Conservation (phyloP, 2,329 filamentous ascomycete species). For the Xylaria sp. region DNA sequence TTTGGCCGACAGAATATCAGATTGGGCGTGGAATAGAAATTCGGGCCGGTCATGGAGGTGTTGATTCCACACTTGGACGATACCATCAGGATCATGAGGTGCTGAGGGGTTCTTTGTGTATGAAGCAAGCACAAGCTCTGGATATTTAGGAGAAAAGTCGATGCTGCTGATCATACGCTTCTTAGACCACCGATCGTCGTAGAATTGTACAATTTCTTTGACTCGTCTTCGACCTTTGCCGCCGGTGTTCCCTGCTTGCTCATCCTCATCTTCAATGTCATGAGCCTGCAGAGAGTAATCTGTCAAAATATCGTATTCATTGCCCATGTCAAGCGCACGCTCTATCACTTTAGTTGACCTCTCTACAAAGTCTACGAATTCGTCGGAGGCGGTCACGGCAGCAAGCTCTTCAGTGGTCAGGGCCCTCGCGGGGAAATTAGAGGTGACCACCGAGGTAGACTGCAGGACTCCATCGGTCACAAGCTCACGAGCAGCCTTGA, state of each 20-base stretch:
- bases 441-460: constrained; percentile 55
- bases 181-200: constrained; percentile 94
- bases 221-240: constrained; percentile 79
- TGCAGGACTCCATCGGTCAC: constrained; percentile 63
- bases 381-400: constrained; percentile 89
- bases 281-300: constrained; percentile 89
- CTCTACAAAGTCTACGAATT: constrained; percentile 95
- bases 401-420: constrained; percentile 87
- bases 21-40: constrained; percentile 96
- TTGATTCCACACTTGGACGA: constrained; percentile 97
- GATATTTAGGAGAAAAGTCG: constrained; percentile 95
- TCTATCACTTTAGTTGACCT: constrained; percentile 97
- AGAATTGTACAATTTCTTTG: constrained; percentile 92
- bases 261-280: constrained; percentile 83
- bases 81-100: constrained; percentile 90
- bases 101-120: constrained; percentile 98
- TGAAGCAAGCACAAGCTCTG: constrained; percentile 89
- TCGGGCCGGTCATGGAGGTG: constrained; percentile 95
- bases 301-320: constrained; percentile 95
- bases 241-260: constrained; percentile 75
- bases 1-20: constrained; percentile 92
- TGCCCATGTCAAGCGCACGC: constrained; percentile 79
- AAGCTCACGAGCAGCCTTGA: constrained; percentile 76
- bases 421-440: constrained; percentile 80
- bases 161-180: constrained; percentile 97